These are phyloP conservation scores for Alternaria arbusti DNA, from an alignment of 2,329 filamentous ascomycete genomes.

Conservation along the genomic window DNA sequence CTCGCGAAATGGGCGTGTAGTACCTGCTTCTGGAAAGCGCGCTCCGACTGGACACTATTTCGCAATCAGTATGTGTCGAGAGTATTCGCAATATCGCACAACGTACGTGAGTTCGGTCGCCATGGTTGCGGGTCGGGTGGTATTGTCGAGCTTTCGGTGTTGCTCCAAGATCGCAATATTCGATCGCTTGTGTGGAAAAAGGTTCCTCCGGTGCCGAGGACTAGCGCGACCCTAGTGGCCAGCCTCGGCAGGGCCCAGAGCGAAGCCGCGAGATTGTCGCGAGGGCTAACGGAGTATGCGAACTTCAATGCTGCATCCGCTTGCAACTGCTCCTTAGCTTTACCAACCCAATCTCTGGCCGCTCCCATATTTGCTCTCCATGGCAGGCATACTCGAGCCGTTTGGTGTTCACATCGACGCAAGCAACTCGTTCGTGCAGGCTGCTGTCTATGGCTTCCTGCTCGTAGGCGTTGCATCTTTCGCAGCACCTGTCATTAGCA, in stretches of 20 bases:
- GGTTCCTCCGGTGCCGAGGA: slow-evolving; percentile 11
- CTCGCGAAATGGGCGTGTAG: slow-evolving; percentile 26
- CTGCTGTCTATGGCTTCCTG: slow-evolving; percentile 36
- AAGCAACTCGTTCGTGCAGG: slow-evolving; percentile 34
- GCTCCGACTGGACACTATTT: slow-evolving; percentile 99
- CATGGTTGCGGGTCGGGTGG: slow-evolving; percentile 49
- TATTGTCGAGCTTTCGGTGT: slow-evolving; percentile 40
- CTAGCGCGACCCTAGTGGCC: slow-evolving; percentile 10
- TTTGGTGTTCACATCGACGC: slow-evolving; percentile 44
- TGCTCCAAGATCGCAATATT: slow-evolving; percentile 17
- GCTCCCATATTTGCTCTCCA: background rate
- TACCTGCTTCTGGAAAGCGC: slow-evolving; percentile 91
- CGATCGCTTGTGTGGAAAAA: slow-evolving; percentile 17
- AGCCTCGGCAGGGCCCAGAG: slow-evolving; percentile 15
- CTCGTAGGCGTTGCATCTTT: slow-evolving; percentile 40
- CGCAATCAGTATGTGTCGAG: slow-evolving; percentile 31
- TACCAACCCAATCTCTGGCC: background rate
- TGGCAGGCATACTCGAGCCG: slow-evolving; percentile 28
- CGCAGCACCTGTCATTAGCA: slow-evolving; percentile 51
- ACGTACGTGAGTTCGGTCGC: slow-evolving; percentile 54
- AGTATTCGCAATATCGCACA: slow-evolving; percentile 9
- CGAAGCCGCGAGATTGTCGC: background rate
- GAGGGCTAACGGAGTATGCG: background rate
- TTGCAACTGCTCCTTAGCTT: background rate
- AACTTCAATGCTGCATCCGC: background rate